phyloP scores from a whole-genome alignment of 495 filamentous ascomycete species.

The Trichoderma gamsii region DNA sequence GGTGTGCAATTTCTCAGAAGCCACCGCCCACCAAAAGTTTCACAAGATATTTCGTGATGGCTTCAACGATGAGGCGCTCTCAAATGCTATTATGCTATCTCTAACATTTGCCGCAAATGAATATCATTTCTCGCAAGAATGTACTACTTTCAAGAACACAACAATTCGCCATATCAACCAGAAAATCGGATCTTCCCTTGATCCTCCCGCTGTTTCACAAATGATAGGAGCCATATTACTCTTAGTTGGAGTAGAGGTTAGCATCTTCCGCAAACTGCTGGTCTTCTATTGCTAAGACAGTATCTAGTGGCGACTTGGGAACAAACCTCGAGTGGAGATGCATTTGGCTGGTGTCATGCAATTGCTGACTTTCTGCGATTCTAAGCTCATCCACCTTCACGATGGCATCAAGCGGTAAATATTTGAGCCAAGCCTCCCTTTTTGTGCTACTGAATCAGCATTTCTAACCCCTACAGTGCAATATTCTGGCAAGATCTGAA shows the following conservation, averaged over 20 bases:
- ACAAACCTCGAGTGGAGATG: slow-evolving; percentile 3
- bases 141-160: background rate
- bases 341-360: slow-evolving; percentile 1
- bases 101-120: background rate
- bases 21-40: background rate
- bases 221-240: slow-evolving; percentile 6
- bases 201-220: background rate
- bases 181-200: background rate
- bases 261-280: background rate
- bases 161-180: slow-evolving; percentile 3
- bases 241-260: background rate
- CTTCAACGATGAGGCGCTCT: background rate
- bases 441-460: background rate
- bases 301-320: background rate
- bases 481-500: slow-evolving; percentile 8
- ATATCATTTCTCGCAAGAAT: slow-evolving; percentile 6
- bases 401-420: slow-evolving; percentile 10
- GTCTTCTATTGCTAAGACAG: background rate
- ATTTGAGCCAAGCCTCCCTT: background rate
- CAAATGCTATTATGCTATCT: background rate
- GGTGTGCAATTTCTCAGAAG: slow-evolving; percentile 5
- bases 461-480: background rate
- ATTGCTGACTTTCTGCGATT: background rate
- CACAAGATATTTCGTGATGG: slow-evolving; percentile 2
- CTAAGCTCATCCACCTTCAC: background rate